Base-by-base conservation (phyloP, 805 yeast genomes). In the Myxozyma mucilagina region DNA sequence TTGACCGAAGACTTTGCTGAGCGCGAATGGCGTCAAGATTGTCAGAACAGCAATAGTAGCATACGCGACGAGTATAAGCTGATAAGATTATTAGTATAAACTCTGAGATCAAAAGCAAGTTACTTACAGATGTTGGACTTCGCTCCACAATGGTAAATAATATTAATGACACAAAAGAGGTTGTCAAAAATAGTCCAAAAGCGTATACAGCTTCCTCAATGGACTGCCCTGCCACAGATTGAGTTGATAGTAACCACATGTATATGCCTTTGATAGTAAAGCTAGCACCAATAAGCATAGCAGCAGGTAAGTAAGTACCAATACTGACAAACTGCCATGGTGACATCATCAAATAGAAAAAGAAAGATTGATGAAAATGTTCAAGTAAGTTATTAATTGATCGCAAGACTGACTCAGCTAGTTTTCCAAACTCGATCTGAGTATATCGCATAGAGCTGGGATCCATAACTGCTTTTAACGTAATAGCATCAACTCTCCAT, bases 291-390 rank as follows among this genome's bases (percentile, higher is more conserved):
- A 88, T 74, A 6, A 89, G 76, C 51, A 87, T 86, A 0, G 96
- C 96, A 2, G 93, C 79, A 0, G 98, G 98, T 54, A 94, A 76
- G 72, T 93, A 94, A 18, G 96, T 90, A 3, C 97, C 97, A 65
- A 94, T 92, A 4, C 97, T 90, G 16, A 94, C 96, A 76, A 94
- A 94, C 60, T 81, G 74, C 59, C 80, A 77, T 29, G 97, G 96
- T 0, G 90, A 83, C 53, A 94, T 74, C 75, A 94, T 73, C 67
- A 93, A 79, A 75, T 93, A 94, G 71, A 92, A 94, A 79, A 94
- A 94, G 70, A 91, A 94, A 0, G 97, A 90, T 75, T 94, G 99
- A 74, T 94, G 99, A 75, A 93, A 93, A 72, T 93, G 96, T 73
- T 94, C 99, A 42, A 93, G 78, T 67, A 94, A 79, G 72, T 94